Percentiles rank a stretch among this genome's conserved stretches.
phyloP scores from a whole-genome alignment of 139 green algal genomes.

The Chlorella sp. region DNA sequence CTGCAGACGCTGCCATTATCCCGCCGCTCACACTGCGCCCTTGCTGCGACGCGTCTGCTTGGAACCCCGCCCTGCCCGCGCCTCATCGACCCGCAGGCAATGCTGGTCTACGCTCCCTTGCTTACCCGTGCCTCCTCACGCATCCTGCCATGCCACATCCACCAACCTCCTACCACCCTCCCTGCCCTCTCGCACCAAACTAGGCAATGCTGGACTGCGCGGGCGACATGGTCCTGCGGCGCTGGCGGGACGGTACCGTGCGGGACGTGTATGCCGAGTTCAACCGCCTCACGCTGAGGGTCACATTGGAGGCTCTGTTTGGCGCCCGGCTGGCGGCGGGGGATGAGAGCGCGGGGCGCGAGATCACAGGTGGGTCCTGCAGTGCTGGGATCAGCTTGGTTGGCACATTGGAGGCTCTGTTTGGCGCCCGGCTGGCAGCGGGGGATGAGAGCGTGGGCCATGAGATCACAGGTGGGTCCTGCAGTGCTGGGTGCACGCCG shows the following conservation, averaged over 20 bases:
- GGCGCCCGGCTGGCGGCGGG: conserved; percentile 40
- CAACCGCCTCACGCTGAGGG: conserved; percentile 85
- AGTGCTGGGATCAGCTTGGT: background rate
- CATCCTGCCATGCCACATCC: no score
- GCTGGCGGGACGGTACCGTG: conserved; percentile 40
- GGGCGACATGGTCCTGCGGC: conserved; percentile 34
- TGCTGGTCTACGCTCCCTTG: no score
- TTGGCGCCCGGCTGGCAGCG: conserved; percentile 54
- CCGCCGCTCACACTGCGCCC: no score
- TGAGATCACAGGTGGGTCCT: conserved; percentile 30
- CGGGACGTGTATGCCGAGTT: conserved; percentile 83
- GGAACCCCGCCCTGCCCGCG: background rate
- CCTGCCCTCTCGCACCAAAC: background rate
- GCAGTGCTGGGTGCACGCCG: background rate
- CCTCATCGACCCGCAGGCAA: background rate
- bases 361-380: conserved; percentile 28
- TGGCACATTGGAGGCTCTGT: conserved; percentile 61
- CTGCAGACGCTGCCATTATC: background rate
- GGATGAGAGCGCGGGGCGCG: background rate
- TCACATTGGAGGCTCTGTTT: conserved; percentile 85
- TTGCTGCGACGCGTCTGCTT: background rate
- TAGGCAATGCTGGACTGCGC: conserved; percentile 65
- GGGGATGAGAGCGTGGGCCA: background rate
- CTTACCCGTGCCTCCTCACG: background rate
- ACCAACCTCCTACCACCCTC: no score